Evolutionary conservation across 1,284 basidiomycete species (phyloP).

Genomic region (Heliocybe sulcata): DNA sequence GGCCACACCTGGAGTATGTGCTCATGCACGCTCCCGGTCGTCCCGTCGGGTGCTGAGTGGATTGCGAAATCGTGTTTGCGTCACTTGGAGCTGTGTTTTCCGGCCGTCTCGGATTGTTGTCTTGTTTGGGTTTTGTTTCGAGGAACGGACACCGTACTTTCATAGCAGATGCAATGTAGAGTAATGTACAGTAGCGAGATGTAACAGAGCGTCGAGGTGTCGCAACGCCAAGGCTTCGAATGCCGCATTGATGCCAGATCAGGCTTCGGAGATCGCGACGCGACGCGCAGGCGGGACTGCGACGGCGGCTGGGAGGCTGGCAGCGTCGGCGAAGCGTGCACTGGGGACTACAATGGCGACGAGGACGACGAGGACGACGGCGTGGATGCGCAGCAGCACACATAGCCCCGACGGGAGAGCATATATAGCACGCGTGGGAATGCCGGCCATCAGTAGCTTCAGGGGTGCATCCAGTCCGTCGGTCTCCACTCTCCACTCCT

Average conservation of each 20-base stretch:
- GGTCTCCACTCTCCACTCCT: background rate
- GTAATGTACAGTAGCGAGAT: no score
- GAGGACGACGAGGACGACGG: background rate
- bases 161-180: background rate
- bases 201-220: no score
- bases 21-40: slow-evolving; percentile 26
- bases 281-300: no score
- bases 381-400: background rate
- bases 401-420: background rate
- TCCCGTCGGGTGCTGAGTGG: background rate
- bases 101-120: background rate
- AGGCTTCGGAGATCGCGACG: no score
- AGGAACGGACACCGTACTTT: background rate
- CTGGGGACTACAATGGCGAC: no score
- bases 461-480: background rate
- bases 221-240: no score
- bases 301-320: no score
- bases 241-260: no score
- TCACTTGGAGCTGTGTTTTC: background rate
- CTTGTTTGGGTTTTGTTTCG: no score
- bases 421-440: background rate
- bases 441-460: background rate
- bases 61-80: background rate
- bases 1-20: slow-evolving; percentile 37
- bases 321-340: no score